Evolutionary conservation across 306 rosid genomes (phyloP).

Genomic region (Rosa persica): DNA sequence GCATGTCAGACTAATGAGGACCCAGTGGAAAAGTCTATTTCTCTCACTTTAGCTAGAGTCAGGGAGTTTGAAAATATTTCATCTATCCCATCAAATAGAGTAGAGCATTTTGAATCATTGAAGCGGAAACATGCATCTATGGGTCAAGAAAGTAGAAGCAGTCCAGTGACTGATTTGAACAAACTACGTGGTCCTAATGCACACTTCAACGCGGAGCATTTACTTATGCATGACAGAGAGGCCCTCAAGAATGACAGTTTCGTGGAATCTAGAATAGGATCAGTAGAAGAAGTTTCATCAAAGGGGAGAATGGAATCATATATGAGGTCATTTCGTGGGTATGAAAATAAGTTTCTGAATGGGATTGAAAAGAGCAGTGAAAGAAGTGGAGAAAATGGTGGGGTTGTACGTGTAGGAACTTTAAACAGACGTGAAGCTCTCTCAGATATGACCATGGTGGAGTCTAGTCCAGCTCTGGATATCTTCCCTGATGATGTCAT

Average conservation of each 20-base stretch:
- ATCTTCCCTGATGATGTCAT: conserved; percentile 58
- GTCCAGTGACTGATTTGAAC: conserved; percentile 38
- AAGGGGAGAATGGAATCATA: conserved; percentile 12
- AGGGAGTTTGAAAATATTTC: conserved; percentile 30
- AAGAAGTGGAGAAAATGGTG: conserved; percentile 26
- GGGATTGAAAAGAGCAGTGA: conserved; percentile 29
- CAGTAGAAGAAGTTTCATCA: conserved; percentile 5
- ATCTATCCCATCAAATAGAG: conserved; percentile 27
- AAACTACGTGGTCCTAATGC: conserved; percentile 32
- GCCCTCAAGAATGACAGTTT: conserved; percentile 29
- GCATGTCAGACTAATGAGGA: conserved; percentile 29
- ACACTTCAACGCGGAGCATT: conserved; percentile 23
- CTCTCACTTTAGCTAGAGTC: conserved; percentile 32
- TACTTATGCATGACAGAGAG: conserved; percentile 28
- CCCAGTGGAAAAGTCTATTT: conserved; percentile 31
- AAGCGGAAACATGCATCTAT: conserved; percentile 31
- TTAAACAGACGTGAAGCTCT: conserved; percentile 22
- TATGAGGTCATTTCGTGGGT: conserved; percentile 24
- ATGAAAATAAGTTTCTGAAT: conserved; percentile 27
- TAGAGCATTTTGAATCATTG: conserved; percentile 26
- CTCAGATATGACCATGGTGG: conserved; percentile 30
- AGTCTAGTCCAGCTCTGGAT: conserved; percentile 21
- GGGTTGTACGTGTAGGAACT: conserved; percentile 23
- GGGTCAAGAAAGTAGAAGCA: conserved; percentile 32
- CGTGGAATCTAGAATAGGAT: conserved; percentile 11